Evolutionary conservation across 1,284 basidiomycete species (phyloP), one percentile per base, ranked within the genome.

Genomic region (Violaceomyces palustris): DNA sequence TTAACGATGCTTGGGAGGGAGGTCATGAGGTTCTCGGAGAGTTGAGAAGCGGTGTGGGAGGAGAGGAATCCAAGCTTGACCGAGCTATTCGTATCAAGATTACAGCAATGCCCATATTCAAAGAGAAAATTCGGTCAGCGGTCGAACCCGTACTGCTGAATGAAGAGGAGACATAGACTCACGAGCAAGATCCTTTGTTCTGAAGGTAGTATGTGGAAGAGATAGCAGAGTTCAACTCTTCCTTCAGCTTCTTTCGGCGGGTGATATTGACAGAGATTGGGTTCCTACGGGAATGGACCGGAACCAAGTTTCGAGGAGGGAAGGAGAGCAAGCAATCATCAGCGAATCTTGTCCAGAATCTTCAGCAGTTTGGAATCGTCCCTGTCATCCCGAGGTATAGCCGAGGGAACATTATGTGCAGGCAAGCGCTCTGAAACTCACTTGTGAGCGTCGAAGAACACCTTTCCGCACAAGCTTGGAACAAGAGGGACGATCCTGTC

Each of bases 371-470:
- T n/a, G n/a, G n/a, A n/a, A n/a, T n/a, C n/a, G n/a, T n/a, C n/a
- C 24, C 31, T 7, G 9, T 15, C n/a, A n/a, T 7, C 9, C 6
- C 9, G 31, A 17, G 8, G 15, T n/a, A n/a, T n/a, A n/a, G n/a
- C n/a, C n/a, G n/a, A 9, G 18, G 17, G 19, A 9, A 5, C 19
- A 9, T 7, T 9, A 24, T 22, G 24, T 11, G 35, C 29, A 30
- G 29, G 29, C 29, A 6, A 14, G 29, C 6, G 29, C 29, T 30
- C 12, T 24, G n/a, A 14, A 17, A 39, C 36, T 39, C 26, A 54
- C 45, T 97, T 98, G 76, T 96, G 96, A 1, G 89, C 87, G 18
- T 88, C 81, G 63, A 96, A 91, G 79, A 90, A 97, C 63, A 86
- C 87, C 51, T 83, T 85, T 18, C 93, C 94, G 5, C 97, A 79